Conservation (phyloP, 495 filamentous ascomycete genomes). For the Talaromyces ruber region DNA sequence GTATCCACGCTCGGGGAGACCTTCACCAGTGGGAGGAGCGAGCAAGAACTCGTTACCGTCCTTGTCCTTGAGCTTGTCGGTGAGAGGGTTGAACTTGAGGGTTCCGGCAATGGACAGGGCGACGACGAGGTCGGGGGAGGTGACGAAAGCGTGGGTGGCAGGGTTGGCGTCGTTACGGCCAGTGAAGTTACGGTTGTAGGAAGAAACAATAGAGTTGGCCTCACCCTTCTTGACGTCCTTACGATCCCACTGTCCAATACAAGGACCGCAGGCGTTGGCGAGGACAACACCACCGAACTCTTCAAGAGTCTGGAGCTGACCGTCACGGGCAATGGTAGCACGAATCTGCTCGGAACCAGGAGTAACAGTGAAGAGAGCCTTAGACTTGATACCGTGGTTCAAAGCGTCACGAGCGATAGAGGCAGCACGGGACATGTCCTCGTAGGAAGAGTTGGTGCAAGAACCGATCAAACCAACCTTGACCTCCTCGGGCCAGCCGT, state of each 20-base stretch:
- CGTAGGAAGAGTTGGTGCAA: constrained; percentile 99
- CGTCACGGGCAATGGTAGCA: constrained; percentile 89
- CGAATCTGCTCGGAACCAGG: constrained; percentile 97
- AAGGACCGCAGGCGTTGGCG: constrained; percentile 89
- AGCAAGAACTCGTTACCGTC: constrained; percentile 96
- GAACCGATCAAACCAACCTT: constrained; percentile 92
- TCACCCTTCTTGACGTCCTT: constrained; percentile 94
- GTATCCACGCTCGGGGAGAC: constrained; percentile 75
- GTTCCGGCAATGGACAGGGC: constrained; percentile 85
- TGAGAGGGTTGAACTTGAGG: constrained; percentile 95
- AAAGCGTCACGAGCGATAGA: constrained; percentile 93
- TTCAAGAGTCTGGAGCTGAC: constrained; percentile 92
- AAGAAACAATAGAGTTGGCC: constrained; percentile 91
- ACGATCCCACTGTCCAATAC: constrained; percentile 88
- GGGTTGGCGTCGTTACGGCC: constrained; percentile 99
- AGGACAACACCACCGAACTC: constrained; percentile 95
- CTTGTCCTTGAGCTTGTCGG: constrained; percentile 88
- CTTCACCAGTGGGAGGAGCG: constrained; percentile 67
- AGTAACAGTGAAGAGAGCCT: constrained; percentile 88
- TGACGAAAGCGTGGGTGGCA: constrained; percentile 95
- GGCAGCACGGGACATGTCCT: constrained; percentile 95
- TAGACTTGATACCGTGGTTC: constrained; percentile 88
- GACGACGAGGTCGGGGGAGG: constrained; percentile 94
- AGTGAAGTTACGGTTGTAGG: constrained; percentile 99
- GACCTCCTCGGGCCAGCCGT: constrained; percentile 94